These are phyloP conservation scores for Neopestalotiopsis rosae DNA, from an alignment of 2,329 filamentous ascomycete species.

Conservation along the genomic window DNA sequence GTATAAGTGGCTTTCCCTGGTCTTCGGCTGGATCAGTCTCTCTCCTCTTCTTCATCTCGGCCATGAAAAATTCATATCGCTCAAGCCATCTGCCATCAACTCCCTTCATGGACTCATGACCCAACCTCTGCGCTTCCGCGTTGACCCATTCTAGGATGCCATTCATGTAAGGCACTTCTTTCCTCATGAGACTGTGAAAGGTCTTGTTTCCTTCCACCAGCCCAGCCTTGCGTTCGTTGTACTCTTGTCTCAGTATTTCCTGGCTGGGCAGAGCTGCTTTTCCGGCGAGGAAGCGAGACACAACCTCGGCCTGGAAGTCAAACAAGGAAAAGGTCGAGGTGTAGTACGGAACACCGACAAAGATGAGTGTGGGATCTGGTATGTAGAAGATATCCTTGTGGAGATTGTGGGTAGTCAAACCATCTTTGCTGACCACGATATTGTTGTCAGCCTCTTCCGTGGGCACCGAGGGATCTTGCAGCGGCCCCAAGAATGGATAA, in stretches of 20 bases:
- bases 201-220: conserved; percentile 33
- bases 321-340: conserved; percentile 73
- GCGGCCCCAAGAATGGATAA: conserved; percentile 66
- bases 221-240: conserved; percentile 32
- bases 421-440: conserved; percentile 65
- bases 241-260: conserved; percentile 43
- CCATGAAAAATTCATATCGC: conserved; percentile 14
- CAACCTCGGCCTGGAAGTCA: conserved; percentile 70
- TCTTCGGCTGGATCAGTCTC: conserved; percentile 1
- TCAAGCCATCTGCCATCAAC: conserved; percentile 39
- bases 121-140: conserved; percentile 25
- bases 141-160: conserved; percentile 37
- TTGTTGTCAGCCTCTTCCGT: conserved; percentile 54
- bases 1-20: background rate
- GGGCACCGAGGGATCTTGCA: conserved; percentile 44
- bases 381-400: conserved; percentile 77
- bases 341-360: conserved; percentile 70
- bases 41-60: conserved; percentile 16
- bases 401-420: conserved; percentile 68
- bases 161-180: conserved; percentile 38
- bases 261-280: conserved; percentile 50
- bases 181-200: conserved; percentile 43
- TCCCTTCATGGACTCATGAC: conserved; percentile 33
- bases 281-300: conserved; percentile 62
- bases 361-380: conserved; percentile 65